Evolutionary conservation across 2,329 filamentous ascomycete genomes (phyloP).

Genomic region (Claviceps sp.): DNA sequence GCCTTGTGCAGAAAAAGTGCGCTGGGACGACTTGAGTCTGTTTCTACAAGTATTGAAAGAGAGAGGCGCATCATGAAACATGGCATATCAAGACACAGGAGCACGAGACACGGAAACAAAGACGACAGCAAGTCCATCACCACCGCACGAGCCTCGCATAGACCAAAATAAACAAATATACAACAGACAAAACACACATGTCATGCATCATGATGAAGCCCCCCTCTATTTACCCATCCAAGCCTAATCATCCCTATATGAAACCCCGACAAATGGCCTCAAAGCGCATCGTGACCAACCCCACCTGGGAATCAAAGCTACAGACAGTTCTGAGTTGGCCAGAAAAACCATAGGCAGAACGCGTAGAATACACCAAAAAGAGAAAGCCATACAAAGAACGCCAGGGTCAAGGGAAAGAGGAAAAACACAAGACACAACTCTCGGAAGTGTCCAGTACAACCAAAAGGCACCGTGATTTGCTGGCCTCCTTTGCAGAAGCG

Average conservation of each 20-base stretch:
- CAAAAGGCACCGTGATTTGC: background rate
- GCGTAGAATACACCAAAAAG: background rate
- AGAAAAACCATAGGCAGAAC: background rate
- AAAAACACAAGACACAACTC: background rate
- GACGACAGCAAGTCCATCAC: background rate
- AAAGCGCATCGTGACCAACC: background rate
- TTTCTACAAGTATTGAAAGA: too few species aligned
- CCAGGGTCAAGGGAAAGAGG: background rate
- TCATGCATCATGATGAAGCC: background rate
- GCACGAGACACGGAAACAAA: too few species aligned
- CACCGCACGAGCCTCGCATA: background rate
- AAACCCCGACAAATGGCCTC: background rate
- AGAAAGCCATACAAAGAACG: background rate
- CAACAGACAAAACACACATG: background rate
- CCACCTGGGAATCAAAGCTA: background rate
- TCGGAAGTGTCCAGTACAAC: background rate
- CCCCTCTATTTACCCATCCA: background rate
- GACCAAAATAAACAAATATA: background rate
- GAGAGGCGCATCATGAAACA: too few species aligned
- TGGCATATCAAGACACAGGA: too few species aligned
- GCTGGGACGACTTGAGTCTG: too few species aligned
- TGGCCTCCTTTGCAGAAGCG: background rate
- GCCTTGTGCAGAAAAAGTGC: too few species aligned
- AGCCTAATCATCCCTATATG: background rate
- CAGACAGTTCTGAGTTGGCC: background rate